phyloP scores from a whole-genome alignment of 495 filamentous ascomycete genomes.

The Penicillium daleae region DNA sequence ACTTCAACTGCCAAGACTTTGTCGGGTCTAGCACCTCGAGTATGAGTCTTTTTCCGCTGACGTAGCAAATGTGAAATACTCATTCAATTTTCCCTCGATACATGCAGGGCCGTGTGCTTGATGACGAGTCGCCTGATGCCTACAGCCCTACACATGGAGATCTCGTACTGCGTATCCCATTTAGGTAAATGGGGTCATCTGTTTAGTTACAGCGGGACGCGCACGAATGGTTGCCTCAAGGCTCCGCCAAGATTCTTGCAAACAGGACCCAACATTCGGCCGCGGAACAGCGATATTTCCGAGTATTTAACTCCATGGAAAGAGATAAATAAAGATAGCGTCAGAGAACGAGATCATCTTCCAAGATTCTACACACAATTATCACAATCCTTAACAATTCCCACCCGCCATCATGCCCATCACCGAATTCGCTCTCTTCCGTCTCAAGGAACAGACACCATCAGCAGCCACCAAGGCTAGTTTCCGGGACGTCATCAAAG shows the following conservation, averaged over 20 bases:
- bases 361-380: neutral
- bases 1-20: too few species aligned
- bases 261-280: too few species aligned
- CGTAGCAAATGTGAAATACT: too few species aligned
- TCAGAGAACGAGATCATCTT: neutral
- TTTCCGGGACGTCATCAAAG: slow-evolving; percentile 35
- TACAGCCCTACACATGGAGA: neutral
- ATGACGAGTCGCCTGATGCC: neutral
- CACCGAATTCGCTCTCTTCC: slow-evolving; percentile 57
- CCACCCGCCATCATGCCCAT: slow-evolving; percentile 40
- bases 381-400: neutral
- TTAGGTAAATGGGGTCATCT: neutral
- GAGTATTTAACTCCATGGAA: neutral
- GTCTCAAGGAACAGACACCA: slow-evolving; percentile 23
- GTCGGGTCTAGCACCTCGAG: too few species aligned
- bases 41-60: too few species aligned
- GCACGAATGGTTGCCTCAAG: neutral
- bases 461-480: slow-evolving; percentile 23
- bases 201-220: neutral
- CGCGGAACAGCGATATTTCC: too few species aligned
- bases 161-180: neutral
- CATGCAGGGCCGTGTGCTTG: too few species aligned
- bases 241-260: neutral
- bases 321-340: neutral
- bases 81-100: too few species aligned